Evolutionary conservation across 228 moss, liverwort and hornwort species (phyloP).

Genomic region (Sphagnum fallax): DNA sequence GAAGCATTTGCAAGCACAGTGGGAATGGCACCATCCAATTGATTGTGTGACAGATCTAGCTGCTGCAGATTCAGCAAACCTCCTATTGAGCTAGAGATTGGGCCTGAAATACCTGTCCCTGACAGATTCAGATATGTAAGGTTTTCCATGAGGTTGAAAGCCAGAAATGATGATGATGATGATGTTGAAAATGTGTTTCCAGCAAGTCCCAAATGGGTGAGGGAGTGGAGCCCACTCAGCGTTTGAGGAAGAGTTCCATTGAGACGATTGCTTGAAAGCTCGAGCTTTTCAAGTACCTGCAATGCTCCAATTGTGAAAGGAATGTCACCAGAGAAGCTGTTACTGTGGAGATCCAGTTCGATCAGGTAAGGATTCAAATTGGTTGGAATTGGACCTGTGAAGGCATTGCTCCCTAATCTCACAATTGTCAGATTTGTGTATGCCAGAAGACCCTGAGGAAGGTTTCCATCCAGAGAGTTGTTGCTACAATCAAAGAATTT

Average conservation of each 20-base stretch:
- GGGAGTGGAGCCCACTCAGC: conserved; percentile 9
- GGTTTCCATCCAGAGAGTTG: conserved; percentile 27
- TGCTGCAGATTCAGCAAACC: conserved; percentile 12
- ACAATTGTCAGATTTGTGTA: conserved; percentile 23
- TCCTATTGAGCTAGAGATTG: conserved; percentile 27
- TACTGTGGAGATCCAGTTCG: conserved; percentile 23
- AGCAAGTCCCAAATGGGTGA: conserved; percentile 28
- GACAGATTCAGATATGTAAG: conserved; percentile 48
- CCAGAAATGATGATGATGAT: conserved; percentile 8
- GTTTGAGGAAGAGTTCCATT: conserved; percentile 29
- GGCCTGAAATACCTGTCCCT: conserved; percentile 34
- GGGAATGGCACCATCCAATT: conserved; percentile 46
- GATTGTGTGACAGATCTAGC: conserved; percentile 54
- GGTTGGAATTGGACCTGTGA: conserved; percentile 35
- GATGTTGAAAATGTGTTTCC: conserved; percentile 19
- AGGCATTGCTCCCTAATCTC: conserved; percentile 29
- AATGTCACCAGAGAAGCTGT: conserved; percentile 26
- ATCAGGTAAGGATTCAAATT: conserved; percentile 16
- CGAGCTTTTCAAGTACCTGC: conserved; percentile 17
- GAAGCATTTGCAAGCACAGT: conserved; percentile 9
- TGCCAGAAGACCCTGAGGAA: conserved; percentile 27
- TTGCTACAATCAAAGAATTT: conserved; percentile 30
- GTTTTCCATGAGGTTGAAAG: conserved; percentile 9
- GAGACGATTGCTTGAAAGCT: conserved; percentile 43
- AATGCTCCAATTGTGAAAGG: conserved; percentile 19